Conservation (phyloP, 2,329 filamentous ascomycete genomes). For the Hirsutella minnesotensis region DNA sequence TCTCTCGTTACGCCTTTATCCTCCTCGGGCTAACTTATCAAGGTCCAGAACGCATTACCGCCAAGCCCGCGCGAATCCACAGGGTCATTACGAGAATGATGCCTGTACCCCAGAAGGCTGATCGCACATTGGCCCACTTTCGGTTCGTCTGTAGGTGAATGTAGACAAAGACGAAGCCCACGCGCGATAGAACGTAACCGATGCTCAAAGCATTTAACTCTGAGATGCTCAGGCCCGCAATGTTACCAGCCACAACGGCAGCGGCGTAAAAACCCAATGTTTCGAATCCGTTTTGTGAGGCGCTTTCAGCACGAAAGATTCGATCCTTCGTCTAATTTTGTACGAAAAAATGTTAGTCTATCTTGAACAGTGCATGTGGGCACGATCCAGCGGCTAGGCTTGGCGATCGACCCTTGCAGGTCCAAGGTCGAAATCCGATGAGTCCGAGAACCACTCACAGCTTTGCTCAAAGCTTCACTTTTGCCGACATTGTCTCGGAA, state of each 20-base stretch:
- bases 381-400: too few species aligned
- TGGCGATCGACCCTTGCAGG: too few species aligned
- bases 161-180: conserved; percentile 30
- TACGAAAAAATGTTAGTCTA: conserved; percentile 18
- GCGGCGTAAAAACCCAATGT: conserved; percentile 31
- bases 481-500: conserved; percentile 8
- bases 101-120: conserved; percentile 24
- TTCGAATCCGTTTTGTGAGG: conserved; percentile 31
- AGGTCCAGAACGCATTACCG: conserved; percentile 4
- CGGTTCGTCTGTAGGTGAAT: conserved; percentile 26
- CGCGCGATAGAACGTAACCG: conserved; percentile 27
- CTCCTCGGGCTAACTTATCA: too few species aligned
- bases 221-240: conserved; percentile 21
- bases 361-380: too few species aligned
- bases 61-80: conserved; percentile 28
- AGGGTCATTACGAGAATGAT: conserved; percentile 21
- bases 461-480: neutral
- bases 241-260: conserved; percentile 32
- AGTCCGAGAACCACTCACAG: neutral
- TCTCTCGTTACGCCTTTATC: too few species aligned
- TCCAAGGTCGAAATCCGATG: too few species aligned
- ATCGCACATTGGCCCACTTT: conserved; percentile 23
- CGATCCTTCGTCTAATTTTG: conserved; percentile 36
- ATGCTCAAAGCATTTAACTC: conserved; percentile 27
- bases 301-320: conserved; percentile 40